Percentiles rank a stretch among this genome's conserved stretches.
phyloP scores from a whole-genome alignment of 306 rosid genomes.

The Lablab purpureus region DNA sequence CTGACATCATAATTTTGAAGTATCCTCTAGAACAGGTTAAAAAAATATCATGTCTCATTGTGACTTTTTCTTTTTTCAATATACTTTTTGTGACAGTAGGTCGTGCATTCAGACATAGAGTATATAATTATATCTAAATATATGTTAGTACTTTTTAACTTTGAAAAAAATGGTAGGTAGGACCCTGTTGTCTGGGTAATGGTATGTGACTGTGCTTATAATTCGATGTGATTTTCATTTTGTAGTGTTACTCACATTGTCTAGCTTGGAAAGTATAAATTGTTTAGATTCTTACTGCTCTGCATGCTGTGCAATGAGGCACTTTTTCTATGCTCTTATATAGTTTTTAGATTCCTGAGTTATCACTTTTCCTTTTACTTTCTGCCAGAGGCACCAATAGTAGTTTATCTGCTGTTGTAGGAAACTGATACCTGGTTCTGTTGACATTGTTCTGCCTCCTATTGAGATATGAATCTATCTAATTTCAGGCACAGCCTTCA shows the following conservation, averaged over 20 bases:
- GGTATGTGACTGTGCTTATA: slow-evolving; percentile 9
- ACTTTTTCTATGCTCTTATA: neutral
- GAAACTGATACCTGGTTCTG: slow-evolving; percentile 25
- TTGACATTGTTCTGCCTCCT: slow-evolving; percentile 29
- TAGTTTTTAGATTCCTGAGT: slow-evolving; percentile 1
- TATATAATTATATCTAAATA: slow-evolving; percentile 28
- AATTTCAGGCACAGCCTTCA: slow-evolving; percentile 89
- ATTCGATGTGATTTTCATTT: slow-evolving; percentile 12
- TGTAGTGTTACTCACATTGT: neutral
- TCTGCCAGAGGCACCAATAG: neutral
- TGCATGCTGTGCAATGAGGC: slow-evolving; percentile 24
- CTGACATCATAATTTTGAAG: slow-evolving; percentile 20
- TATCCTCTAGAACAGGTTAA: slow-evolving; percentile 2
- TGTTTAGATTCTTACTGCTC: neutral
- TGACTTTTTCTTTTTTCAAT: slow-evolving; percentile 19
- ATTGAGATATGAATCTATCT: slow-evolving; percentile 54
- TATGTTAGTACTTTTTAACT: neutral
- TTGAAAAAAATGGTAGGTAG: slow-evolving; percentile 14
- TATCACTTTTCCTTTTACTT: slow-evolving; percentile 9
- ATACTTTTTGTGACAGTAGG: slow-evolving; percentile 1
- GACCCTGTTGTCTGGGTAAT: slow-evolving; percentile 25
- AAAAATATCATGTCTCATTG: neutral
- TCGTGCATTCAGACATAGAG: slow-evolving; percentile 3
- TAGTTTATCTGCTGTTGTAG: slow-evolving; percentile 17
- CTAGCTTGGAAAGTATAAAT: neutral